Percentiles rank a stretch among this genome's conserved stretches.
These are phyloP conservation scores for Colletotrichum sp. DNA, from an alignment of 2,329 filamentous ascomycete genomes.

Conservation along the genomic window DNA sequence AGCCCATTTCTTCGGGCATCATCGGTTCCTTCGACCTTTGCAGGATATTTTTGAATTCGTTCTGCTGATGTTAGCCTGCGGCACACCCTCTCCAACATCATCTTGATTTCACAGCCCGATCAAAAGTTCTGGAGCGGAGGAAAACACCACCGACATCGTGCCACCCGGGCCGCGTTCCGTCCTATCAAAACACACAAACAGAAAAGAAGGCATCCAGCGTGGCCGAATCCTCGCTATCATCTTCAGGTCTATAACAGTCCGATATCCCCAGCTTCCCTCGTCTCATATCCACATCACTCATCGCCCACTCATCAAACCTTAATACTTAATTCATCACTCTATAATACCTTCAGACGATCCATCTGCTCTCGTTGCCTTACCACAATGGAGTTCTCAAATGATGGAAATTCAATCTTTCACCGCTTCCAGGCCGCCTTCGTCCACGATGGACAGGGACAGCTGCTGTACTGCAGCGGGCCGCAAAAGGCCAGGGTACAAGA, in stretches of 20 bases:
- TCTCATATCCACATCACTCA: not conserved
- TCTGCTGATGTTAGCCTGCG: not conserved
- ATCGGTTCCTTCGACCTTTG: not conserved
- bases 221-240: not conserved
- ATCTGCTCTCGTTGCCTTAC: not conserved
- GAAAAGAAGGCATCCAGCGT: not conserved
- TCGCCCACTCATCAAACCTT: not conserved
- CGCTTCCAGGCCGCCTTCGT: slow-evolving; percentile 16
- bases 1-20: not conserved
- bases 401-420: slow-evolving; percentile 17
- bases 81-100: not conserved
- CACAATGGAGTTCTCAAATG: slow-evolving; percentile 19
- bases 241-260: not conserved
- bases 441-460: slow-evolving; percentile 13
- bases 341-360: not conserved
- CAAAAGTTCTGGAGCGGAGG: not conserved
- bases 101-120: not conserved
- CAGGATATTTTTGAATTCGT: not conserved
- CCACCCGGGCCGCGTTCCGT: not conserved
- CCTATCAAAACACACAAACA: not conserved
- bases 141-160: not conserved
- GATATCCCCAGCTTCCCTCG: not conserved
- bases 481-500: not conserved
- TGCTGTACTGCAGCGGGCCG: slow-evolving; percentile 5
- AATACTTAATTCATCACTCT: not conserved